Evolutionary conservation across 345 rosid genomes (phyloP).

Genomic region (Citropsis articulata): DNA sequence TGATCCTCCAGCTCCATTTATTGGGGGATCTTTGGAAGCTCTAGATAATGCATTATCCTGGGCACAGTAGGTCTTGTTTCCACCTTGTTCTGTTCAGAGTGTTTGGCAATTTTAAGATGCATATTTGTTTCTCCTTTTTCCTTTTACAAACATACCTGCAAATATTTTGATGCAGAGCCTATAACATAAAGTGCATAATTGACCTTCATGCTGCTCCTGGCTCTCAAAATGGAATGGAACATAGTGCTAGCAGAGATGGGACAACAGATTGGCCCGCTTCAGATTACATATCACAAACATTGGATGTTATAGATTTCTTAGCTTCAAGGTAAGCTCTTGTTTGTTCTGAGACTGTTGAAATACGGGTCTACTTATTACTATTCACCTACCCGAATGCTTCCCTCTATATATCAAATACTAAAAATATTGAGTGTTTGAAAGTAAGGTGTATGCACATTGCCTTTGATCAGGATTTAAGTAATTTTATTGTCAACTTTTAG

Average conservation of each 20-base stretch:
- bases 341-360: neutral
- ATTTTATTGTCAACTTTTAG: neutral
- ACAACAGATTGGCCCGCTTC: constrained; percentile 53
- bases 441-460: neutral
- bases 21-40: constrained; percentile 64
- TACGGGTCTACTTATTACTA: neutral
- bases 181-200: constrained; percentile 64
- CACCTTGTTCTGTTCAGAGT: constrained; percentile 5
- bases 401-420: neutral
- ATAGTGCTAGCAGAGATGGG: constrained; percentile 75
- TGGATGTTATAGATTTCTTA: constrained; percentile 61
- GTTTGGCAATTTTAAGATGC: neutral
- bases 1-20: constrained; percentile 64
- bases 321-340: constrained; percentile 52
- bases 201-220: constrained; percentile 88
- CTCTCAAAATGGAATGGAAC: constrained; percentile 83
- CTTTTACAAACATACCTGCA: neutral
- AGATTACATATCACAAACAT: constrained; percentile 51
- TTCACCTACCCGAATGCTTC: neutral
- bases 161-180: constrained; percentile 47
- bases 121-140: neutral
- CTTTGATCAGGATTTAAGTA: neutral
- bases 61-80: constrained; percentile 56
- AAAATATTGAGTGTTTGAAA: neutral
- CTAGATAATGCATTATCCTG: constrained; percentile 71